phyloP scores from a whole-genome alignment of 2,329 filamentous ascomycete genomes.

The Thyridium curvatum region DNA sequence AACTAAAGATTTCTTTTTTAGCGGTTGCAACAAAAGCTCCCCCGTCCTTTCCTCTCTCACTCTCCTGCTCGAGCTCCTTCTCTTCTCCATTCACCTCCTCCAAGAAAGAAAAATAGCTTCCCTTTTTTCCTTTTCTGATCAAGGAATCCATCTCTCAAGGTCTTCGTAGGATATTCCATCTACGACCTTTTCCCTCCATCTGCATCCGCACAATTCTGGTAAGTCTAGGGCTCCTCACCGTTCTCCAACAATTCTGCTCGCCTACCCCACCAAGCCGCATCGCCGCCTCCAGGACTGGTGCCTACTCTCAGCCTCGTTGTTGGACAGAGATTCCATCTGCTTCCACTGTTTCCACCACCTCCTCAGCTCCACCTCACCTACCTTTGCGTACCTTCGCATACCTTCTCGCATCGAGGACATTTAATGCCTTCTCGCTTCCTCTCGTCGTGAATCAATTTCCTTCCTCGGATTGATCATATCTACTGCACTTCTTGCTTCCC shows the following conservation, averaged over 20 bases:
- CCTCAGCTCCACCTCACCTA: not conserved
- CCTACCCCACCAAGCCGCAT: slow-evolving; percentile 1
- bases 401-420: too few relatives aligned
- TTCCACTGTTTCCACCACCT: not conserved
- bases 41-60: slow-evolving; percentile 7
- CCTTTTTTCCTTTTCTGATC: not conserved
- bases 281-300: slow-evolving; percentile 1
- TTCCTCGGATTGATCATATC: not conserved
- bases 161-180: not conserved
- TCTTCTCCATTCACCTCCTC: slow-evolving; percentile 1
- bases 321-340: slow-evolving; percentile 1
- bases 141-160: not conserved
- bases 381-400: slow-evolving; percentile 1
- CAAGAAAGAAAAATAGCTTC: slow-evolving; percentile 1
- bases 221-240: slow-evolving; percentile 1
- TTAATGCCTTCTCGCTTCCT: too few relatives aligned
- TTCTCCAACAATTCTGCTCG: slow-evolving; percentile 3
- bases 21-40: slow-evolving; percentile 14
- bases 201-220: not conserved
- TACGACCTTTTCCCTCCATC: not conserved
- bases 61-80: not conserved
- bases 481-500: not conserved
- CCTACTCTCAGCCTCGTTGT: not conserved
- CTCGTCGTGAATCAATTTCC: too few relatives aligned
- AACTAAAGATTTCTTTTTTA: slow-evolving; percentile 20